phyloP scores from a whole-genome alignment of 768 basidiomycete species.

The Suillus paluster region DNA sequence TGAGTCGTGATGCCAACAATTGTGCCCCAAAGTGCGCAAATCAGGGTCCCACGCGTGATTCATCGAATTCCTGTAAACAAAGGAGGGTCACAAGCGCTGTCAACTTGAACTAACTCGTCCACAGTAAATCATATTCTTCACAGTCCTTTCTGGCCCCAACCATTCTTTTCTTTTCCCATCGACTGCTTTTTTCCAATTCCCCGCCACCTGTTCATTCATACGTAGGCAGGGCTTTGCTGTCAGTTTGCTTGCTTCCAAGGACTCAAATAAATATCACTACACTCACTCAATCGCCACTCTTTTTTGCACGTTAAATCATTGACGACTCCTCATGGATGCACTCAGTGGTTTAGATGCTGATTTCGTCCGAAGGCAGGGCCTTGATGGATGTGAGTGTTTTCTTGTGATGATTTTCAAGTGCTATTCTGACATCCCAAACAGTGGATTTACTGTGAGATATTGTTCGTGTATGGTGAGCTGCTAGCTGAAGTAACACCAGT shows the following conservation, averaged over 20 bases:
- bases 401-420: background rate
- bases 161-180: constrained; percentile 2
- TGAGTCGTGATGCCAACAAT: constrained; percentile 39
- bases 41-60: too few species aligned
- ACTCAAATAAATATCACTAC: constrained; percentile 4
- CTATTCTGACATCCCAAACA: constrained; percentile 11
- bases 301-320: constrained; percentile 22
- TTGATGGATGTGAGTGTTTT: constrained; percentile 31
- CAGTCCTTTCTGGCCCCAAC: constrained; percentile 2
- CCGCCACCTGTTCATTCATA: constrained; percentile 19
- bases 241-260: background rate
- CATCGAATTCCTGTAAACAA: background rate
- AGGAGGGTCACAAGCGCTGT: constrained; percentile 1
- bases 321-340: constrained; percentile 24
- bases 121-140: constrained; percentile 5
- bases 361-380: constrained; percentile 30
- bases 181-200: constrained; percentile 12
- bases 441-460: constrained; percentile 29
- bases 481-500: constrained; percentile 17
- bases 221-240: background rate
- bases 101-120: background rate
- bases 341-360: constrained; percentile 20
- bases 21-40: background rate
- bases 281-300: constrained; percentile 22
- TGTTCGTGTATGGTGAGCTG: background rate